Percentiles rank a stretch among this genome's conserved stretches.
phyloP scores from a whole-genome alignment of 139 green algal species.

The Raphidocelis subcapitata region DNA sequence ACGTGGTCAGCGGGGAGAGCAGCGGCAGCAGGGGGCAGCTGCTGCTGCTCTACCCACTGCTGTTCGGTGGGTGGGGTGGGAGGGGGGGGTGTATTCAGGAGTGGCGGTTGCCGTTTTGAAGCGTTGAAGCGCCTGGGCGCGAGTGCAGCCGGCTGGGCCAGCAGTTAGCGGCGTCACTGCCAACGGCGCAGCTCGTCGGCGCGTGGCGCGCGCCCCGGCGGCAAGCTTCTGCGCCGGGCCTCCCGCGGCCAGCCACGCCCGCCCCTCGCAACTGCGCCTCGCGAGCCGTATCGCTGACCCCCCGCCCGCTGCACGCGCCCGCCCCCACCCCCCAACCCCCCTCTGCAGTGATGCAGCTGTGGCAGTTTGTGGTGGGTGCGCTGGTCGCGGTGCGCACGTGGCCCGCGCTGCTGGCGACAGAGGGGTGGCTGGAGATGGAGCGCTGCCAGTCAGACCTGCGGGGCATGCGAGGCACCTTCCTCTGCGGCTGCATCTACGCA shows the following conservation, averaged over 20 bases:
- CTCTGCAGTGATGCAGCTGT: slow-evolving; percentile 55
- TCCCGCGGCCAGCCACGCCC: background rate
- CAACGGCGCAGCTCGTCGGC: background rate
- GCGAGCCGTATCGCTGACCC: background rate
- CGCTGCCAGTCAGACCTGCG: slow-evolving; percentile 70
- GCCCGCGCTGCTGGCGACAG: slow-evolving; percentile 48
- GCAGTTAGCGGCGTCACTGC: background rate
- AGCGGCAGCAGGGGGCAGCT: slow-evolving; percentile 74
- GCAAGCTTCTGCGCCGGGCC: background rate
- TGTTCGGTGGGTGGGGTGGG: slow-evolving; percentile 66
- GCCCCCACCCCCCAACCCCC: background rate
- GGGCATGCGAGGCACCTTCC: slow-evolving; percentile 73
- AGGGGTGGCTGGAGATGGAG: slow-evolving; percentile 85
- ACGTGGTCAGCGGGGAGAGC: slow-evolving; percentile 86
- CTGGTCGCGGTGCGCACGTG: slow-evolving; percentile 62
- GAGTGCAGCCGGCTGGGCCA: background rate
- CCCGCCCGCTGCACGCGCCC: background rate
- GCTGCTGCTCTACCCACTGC: slow-evolving; percentile 85
- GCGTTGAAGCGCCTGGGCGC: slow-evolving; percentile 12
- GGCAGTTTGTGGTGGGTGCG: slow-evolving; percentile 64
- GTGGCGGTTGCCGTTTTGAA: background rate
- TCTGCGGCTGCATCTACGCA: slow-evolving; percentile 54
- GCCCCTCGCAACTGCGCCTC: background rate
- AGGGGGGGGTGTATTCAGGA: background rate
- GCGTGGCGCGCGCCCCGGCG: background rate